A percentile compares a stretch with the other conserved stretches of the same genome.
Evolutionary conservation across 441 rosid species (phyloP).

Genomic region (Aquilaria agallochum): DNA sequence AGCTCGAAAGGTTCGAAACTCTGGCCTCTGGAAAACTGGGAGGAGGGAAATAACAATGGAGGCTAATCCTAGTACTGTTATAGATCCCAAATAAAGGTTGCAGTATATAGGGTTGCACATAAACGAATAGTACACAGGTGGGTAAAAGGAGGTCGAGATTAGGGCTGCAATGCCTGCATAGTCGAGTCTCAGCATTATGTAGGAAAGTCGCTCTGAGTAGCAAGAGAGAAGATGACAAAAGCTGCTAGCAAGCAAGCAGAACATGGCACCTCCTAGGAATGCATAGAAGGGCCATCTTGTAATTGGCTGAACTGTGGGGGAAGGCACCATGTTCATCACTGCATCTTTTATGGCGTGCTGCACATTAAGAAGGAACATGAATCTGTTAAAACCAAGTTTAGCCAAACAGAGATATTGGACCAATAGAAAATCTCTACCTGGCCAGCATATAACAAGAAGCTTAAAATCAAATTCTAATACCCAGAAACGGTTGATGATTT

Average conservation of each 20-base stretch:
- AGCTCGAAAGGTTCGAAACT: conserved; percentile 26
- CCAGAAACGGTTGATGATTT: not conserved
- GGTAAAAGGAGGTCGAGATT: conserved; percentile 39
- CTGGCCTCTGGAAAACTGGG: conserved; percentile 35
- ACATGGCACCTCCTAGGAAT: conserved; percentile 46
- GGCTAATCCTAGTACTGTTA: conserved; percentile 32
- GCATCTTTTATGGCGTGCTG: conserved; percentile 28
- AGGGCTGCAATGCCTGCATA: conserved; percentile 45
- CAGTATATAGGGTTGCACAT: conserved; percentile 36
- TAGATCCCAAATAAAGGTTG: conserved; percentile 35
- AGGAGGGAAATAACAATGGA: conserved; percentile 30
- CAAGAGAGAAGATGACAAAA: conserved; percentile 39
- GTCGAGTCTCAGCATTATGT: conserved; percentile 37
- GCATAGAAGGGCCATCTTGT: conserved; percentile 44
- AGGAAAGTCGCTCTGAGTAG: conserved; percentile 39
- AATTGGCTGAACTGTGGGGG: conserved; percentile 21
- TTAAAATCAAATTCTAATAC: too few relatives aligned
- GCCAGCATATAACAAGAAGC: too few relatives aligned
- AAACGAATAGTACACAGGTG: conserved; percentile 38
- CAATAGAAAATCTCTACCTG: too few relatives aligned
- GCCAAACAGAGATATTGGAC: too few relatives aligned
- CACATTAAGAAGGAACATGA: conserved; percentile 8
- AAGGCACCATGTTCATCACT: conserved; percentile 18
- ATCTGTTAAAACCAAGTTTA: not conserved
- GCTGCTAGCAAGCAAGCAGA: conserved; percentile 45